These are phyloP conservation scores for Coffea humblotiana DNA, from an alignment of 305 asterid species.

Conservation along the genomic window DNA sequence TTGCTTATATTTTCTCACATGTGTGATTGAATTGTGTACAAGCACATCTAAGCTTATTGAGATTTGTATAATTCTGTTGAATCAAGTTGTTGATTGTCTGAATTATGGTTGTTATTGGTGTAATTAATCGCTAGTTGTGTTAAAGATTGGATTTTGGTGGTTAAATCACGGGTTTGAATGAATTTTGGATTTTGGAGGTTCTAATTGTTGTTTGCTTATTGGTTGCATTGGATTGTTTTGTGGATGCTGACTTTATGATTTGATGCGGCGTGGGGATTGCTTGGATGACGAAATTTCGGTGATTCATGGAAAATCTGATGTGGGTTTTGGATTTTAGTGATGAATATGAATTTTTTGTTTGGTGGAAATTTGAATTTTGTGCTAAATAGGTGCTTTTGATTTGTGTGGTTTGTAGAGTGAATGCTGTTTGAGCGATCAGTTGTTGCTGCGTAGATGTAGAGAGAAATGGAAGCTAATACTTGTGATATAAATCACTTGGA, in stretches of 20 bases:
- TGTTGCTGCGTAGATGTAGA: constrained; percentile 48
- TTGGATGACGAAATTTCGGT: constrained; percentile 21
- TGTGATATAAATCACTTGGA: constrained; percentile 68
- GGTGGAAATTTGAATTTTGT: constrained; percentile 18
- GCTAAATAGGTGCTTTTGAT: constrained; percentile 29
- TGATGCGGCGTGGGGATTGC: neutral
- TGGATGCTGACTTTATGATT: constrained; percentile 15
- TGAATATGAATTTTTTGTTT: neutral
- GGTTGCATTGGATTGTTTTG: constrained; percentile 20
- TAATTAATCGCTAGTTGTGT: neutral
- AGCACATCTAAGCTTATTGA: constrained; percentile 22
- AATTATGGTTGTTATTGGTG: constrained; percentile 26
- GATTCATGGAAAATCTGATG: constrained; percentile 22
- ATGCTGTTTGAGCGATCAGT: constrained; percentile 35
- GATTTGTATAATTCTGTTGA: constrained; percentile 33
- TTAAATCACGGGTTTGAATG: constrained; percentile 12
- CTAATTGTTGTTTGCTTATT: constrained; percentile 18
- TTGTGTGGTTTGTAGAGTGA: constrained; percentile 36
- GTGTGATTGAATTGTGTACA: neutral
- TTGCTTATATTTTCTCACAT: constrained; percentile 11
- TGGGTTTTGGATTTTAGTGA: constrained; percentile 16
- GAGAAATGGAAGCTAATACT: constrained; percentile 59
- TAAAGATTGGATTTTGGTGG: constrained; percentile 10
- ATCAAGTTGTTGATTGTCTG: constrained; percentile 26
- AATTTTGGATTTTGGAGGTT: neutral